phyloP scores from a whole-genome alignment of 306 rosid species.

The Quercus aquifolioides region DNA sequence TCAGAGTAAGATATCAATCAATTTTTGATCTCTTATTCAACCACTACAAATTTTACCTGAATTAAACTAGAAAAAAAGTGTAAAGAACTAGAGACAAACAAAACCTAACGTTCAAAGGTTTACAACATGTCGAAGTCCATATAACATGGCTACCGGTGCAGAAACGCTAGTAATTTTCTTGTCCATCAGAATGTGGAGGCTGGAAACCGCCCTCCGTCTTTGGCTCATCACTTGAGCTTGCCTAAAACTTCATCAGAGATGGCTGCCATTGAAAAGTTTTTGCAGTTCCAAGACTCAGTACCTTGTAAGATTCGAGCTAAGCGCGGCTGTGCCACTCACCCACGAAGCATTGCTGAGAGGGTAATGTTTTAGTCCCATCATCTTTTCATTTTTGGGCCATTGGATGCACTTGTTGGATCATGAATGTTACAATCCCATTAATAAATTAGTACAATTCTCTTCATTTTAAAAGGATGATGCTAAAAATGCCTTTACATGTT shows the following conservation, averaged over 20 bases:
- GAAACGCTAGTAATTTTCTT: too few species aligned
- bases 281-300: conserved; percentile 79
- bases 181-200: conserved; percentile 51
- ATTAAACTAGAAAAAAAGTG: too few species aligned
- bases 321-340: conserved; percentile 95
- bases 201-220: conserved; percentile 36
- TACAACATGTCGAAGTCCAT: too few species aligned
- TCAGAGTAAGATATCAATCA: too few species aligned
- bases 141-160: too few species aligned
- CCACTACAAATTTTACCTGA: too few species aligned
- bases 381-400: not conserved
- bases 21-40: too few species aligned
- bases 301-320: conserved; percentile 96
- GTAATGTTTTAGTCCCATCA: conserved; percentile 33
- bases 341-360: conserved; percentile 98
- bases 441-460: not conserved
- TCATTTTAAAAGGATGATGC: not conserved
- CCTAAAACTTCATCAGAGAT: conserved; percentile 90
- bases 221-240: conserved; percentile 84
- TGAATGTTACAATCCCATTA: not conserved
- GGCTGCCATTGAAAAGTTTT: conserved; percentile 79
- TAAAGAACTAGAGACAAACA: too few species aligned
- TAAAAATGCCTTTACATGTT: not conserved
- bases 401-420: conserved; percentile 2
- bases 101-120: too few species aligned